phyloP scores from a whole-genome alignment of 148 eudicot species.

The Dianthus caryophyllus region DNA sequence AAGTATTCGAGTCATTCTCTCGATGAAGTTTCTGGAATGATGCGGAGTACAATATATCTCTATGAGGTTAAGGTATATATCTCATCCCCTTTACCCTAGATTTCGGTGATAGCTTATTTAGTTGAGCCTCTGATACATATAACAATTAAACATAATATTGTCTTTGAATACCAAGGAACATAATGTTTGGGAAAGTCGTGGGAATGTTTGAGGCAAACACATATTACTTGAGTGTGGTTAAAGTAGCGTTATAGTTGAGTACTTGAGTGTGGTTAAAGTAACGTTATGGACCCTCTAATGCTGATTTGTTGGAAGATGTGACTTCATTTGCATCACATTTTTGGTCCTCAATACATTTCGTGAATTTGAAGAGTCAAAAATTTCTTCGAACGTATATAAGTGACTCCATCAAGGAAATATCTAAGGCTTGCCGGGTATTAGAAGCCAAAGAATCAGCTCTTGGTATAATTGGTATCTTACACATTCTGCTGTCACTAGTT shows the following conservation, averaged over 20 bases:
- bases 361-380: constrained; percentile 82
- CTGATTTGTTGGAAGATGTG: background rate
- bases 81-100: background rate
- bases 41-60: constrained; percentile 69
- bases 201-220: background rate
- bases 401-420: constrained; percentile 78
- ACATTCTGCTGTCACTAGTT: background rate
- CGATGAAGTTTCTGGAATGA: constrained; percentile 90
- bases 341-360: constrained; percentile 63
- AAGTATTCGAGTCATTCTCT: constrained; percentile 70
- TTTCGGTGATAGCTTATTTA: background rate
- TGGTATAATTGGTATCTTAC: constrained; percentile 56
- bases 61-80: constrained; percentile 70
- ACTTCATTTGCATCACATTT: background rate
- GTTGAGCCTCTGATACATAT: background rate
- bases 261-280: too few relatives aligned
- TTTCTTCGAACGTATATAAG: constrained; percentile 71
- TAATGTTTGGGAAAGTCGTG: background rate
- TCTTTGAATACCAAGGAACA: constrained; percentile 3
- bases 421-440: constrained; percentile 79
- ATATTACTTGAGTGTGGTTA: too few relatives aligned
- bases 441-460: constrained; percentile 96
- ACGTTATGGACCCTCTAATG: background rate
- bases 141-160: background rate
- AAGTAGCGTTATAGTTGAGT: too few relatives aligned